Evolutionary conservation across 495 filamentous ascomycete species (phyloP).

Genomic region (Annulohypoxylon bovei): DNA sequence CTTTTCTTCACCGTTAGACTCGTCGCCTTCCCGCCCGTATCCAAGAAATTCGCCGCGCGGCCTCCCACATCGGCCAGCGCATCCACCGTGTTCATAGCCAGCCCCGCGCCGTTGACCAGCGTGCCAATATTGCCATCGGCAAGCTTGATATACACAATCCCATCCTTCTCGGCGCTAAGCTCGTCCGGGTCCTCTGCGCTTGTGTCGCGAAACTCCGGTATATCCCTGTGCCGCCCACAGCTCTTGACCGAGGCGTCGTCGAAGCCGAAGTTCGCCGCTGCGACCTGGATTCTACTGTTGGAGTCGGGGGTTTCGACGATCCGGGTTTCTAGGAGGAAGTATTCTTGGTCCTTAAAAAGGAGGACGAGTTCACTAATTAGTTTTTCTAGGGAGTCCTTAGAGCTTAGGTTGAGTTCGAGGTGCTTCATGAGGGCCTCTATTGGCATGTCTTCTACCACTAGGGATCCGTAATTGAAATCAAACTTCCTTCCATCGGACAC

Average conservation of each 20-base stretch:
- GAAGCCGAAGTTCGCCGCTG: slow-evolving; percentile 68
- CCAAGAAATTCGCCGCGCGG: slow-evolving; percentile 81
- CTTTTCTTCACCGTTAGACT: slow-evolving; percentile 81
- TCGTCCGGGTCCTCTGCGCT: slow-evolving; percentile 65
- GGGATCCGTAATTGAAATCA: slow-evolving; percentile 68
- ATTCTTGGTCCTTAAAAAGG: slow-evolving; percentile 76
- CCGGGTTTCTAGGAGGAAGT: slow-evolving; percentile 65
- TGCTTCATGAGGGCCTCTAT: slow-evolving; percentile 56
- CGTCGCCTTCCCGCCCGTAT: slow-evolving; percentile 91
- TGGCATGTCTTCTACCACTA: slow-evolving; percentile 45
- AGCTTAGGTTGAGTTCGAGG: slow-evolving; percentile 59
- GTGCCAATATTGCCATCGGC: slow-evolving; percentile 68
- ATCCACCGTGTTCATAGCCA: slow-evolving; percentile 93
- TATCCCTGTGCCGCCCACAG: slow-evolving; percentile 68
- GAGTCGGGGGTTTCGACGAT: slow-evolving; percentile 52
- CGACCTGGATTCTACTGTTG: slow-evolving; percentile 56
- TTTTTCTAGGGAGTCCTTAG: slow-evolving; percentile 53
- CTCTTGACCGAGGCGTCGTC: slow-evolving; percentile 82
- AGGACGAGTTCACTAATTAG: slow-evolving; percentile 65
- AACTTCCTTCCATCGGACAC: slow-evolving; percentile 59
- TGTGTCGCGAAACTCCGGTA: slow-evolving; percentile 67
- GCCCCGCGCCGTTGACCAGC: slow-evolving; percentile 86
- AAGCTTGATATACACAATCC: slow-evolving; percentile 76
- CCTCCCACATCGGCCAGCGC: slow-evolving; percentile 73
- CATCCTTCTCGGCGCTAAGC: slow-evolving; percentile 67